These are phyloP conservation scores for Boechera divaricarpa DNA, from an alignment of 345 rosid species.

Conservation along the genomic window DNA sequence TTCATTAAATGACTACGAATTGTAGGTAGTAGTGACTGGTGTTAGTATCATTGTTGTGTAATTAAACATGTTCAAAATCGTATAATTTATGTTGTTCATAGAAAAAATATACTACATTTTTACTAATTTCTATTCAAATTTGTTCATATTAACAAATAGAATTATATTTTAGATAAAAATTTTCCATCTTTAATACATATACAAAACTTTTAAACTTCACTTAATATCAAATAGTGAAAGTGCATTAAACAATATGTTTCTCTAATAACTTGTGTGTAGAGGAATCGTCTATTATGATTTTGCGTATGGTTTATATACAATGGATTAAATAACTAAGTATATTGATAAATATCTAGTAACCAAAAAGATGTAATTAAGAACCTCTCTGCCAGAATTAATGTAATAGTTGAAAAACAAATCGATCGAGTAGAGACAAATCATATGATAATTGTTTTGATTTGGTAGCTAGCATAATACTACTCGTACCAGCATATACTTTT, in stretches of 20 bases:
- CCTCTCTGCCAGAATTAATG: neutral
- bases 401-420: conserved; percentile 16
- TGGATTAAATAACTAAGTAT: neutral
- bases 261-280: neutral
- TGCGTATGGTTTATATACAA: neutral
- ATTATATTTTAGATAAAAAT: neutral
- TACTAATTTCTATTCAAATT: no score
- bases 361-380: conserved; percentile 1
- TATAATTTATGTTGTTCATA: no score
- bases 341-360: neutral
- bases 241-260: neutral
- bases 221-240: neutral
- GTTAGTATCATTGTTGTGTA: no score
- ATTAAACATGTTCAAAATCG: no score
- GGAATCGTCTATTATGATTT: neutral
- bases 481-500: conserved; percentile 35
- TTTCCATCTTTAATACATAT: neutral
- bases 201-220: neutral
- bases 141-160: neutral
- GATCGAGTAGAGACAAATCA: conserved; percentile 42
- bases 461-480: conserved; percentile 35
- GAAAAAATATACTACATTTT: neutral
- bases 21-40: neutral
- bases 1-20: neutral
- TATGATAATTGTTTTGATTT: conserved; percentile 39